These are phyloP conservation scores for Solanum stenotomum DNA, from an alignment of 257 asterid genomes.

Conservation along the genomic window DNA sequence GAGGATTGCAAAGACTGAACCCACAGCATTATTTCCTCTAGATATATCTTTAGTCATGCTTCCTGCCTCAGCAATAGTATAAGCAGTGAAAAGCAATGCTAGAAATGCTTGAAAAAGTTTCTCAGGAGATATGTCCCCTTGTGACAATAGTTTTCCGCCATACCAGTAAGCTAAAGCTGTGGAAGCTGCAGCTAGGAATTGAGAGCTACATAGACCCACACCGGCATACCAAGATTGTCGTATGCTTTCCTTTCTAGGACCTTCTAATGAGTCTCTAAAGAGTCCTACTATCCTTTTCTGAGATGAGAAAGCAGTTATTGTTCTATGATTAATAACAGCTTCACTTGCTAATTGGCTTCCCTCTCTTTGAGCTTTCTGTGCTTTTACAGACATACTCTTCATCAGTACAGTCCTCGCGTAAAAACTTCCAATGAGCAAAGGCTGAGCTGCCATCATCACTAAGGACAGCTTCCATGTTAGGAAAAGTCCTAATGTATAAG, in stretches of 20 bases:
- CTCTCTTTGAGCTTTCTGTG: slow-evolving; percentile 46
- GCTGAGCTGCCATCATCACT: slow-evolving; percentile 65
- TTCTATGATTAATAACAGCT: slow-evolving; percentile 54
- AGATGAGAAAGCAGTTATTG: slow-evolving; percentile 63
- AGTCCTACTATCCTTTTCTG: slow-evolving; percentile 42
- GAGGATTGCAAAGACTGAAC: slow-evolving; percentile 66
- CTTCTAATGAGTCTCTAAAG: slow-evolving; percentile 37
- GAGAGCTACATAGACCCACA: slow-evolving; percentile 63
- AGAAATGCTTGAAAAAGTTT: slow-evolving; percentile 68
- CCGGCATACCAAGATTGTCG: slow-evolving; percentile 67
- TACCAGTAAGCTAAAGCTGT: slow-evolving; percentile 81
- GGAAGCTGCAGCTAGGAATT: slow-evolving; percentile 68
- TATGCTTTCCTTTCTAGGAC: slow-evolving; percentile 49
- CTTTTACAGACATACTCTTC: slow-evolving; percentile 46
- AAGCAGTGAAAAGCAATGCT: slow-evolving; percentile 72
- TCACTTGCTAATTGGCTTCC: slow-evolving; percentile 69
- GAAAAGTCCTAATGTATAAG: slow-evolving; percentile 43
- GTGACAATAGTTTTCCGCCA: slow-evolving; percentile 52
- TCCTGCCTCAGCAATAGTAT: slow-evolving; percentile 85
- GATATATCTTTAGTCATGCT: slow-evolving; percentile 87
- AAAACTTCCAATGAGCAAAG: slow-evolving; percentile 59
- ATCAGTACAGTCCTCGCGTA: slow-evolving; percentile 45
- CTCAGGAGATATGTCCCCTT: slow-evolving; percentile 38
- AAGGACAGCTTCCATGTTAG: slow-evolving; percentile 52
- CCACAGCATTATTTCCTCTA: slow-evolving; percentile 62